phyloP scores from a whole-genome alignment of 2,329 filamentous ascomycete species.

The Calonectria pseudoturangicola region DNA sequence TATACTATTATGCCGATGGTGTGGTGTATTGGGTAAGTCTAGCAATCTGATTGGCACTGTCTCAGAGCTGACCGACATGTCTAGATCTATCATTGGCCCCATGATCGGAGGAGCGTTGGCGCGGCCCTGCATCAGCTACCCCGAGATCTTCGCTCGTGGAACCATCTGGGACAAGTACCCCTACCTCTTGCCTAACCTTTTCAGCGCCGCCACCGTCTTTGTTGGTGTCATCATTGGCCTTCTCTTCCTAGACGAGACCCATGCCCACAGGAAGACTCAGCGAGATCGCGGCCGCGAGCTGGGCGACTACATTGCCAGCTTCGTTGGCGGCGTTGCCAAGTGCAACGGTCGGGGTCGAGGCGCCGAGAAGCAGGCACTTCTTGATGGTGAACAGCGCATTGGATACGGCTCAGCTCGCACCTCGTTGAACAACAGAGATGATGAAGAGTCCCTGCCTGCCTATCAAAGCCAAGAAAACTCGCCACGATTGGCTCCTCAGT shows the following conservation, averaged over 20 bases:
- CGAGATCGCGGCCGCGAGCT: slow-evolving; percentile 85
- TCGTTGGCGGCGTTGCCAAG: slow-evolving; percentile 59
- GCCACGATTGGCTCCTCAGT: slow-evolving; percentile 64
- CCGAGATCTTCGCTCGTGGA: slow-evolving; percentile 80
- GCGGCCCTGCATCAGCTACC: slow-evolving; percentile 89
- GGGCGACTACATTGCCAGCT: slow-evolving; percentile 80
- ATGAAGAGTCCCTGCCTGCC: slow-evolving; percentile 78
- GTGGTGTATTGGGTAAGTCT: slow-evolving; percentile 90
- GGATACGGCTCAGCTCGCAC: slow-evolving; percentile 70
- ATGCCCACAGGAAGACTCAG: slow-evolving; percentile 85
- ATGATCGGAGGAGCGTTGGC: slow-evolving; percentile 93
- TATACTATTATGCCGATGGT: slow-evolving; percentile 99
- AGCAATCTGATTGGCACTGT: slow-evolving; percentile 4
- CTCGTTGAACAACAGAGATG: slow-evolving; percentile 45
- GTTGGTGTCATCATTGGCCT: slow-evolving; percentile 86
- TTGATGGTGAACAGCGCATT: slow-evolving; percentile 77
- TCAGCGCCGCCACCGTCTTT: slow-evolving; percentile 86
- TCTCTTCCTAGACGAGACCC: slow-evolving; percentile 95
- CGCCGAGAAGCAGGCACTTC: slow-evolving; percentile 77
- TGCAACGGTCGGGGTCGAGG: slow-evolving; percentile 61
- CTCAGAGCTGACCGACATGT: slow-evolving; percentile 54
- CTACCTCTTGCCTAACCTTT: slow-evolving; percentile 93
- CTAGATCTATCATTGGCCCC: slow-evolving; percentile 91
- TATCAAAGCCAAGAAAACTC: slow-evolving; percentile 79
- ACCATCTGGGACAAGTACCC: slow-evolving; percentile 91